A percentile compares a stretch with the other conserved stretches of the same genome.
These are phyloP conservation scores for Rhodotorula sp. DNA, from an alignment of 1,284 basidiomycete genomes.

Conservation along the genomic window DNA sequence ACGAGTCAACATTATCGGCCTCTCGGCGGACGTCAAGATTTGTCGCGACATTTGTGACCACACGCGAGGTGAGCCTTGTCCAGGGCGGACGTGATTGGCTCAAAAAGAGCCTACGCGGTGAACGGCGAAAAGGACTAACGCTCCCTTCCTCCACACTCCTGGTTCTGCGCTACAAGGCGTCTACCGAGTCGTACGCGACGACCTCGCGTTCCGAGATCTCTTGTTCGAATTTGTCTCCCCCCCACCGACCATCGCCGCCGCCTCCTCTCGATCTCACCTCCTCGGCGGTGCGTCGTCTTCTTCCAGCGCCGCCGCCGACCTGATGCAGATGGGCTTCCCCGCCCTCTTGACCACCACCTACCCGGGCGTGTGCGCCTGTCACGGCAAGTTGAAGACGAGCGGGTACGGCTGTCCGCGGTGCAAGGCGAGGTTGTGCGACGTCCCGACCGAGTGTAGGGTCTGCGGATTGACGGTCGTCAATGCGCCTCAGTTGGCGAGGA, in stretches of 20 bases:
- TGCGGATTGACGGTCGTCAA: conserved; percentile 97
- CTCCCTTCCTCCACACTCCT: too few relatives aligned
- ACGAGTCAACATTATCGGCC: conserved; percentile 85
- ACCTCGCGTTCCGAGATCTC: conserved; percentile 92
- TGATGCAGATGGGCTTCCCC: conserved; percentile 99
- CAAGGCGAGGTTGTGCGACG: conserved; percentile 88
- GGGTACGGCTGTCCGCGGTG: conserved; percentile 96
- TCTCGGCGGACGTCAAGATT: conserved; percentile 96
- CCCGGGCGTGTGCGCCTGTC: conserved; percentile 86
- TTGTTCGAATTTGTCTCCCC: conserved; percentile 95
- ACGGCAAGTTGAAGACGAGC: conserved; percentile 80
- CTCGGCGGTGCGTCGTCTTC: conserved; percentile 27
- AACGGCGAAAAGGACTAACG: too few relatives aligned
- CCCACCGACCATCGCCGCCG: conserved; percentile 60
- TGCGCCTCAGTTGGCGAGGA: conserved; percentile 92
- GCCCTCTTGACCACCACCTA: conserved; percentile 80
- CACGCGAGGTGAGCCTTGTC: conserved; percentile 65
- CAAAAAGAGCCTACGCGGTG: too few relatives aligned
- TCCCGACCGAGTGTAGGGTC: conserved; percentile 96
- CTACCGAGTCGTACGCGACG: conserved; percentile 94
- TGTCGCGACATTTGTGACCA: conserved; percentile 85
- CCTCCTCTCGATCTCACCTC: conserved; percentile 19
- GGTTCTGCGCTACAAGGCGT: conserved; percentile 58
- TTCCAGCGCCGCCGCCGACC: conserved; percentile 56
- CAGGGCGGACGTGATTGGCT: too few relatives aligned